Percentiles rank a stretch among this genome's conserved stretches.
phyloP scores from a whole-genome alignment of 2,329 filamentous ascomycete genomes.

The Exserohilum rostratum region DNA sequence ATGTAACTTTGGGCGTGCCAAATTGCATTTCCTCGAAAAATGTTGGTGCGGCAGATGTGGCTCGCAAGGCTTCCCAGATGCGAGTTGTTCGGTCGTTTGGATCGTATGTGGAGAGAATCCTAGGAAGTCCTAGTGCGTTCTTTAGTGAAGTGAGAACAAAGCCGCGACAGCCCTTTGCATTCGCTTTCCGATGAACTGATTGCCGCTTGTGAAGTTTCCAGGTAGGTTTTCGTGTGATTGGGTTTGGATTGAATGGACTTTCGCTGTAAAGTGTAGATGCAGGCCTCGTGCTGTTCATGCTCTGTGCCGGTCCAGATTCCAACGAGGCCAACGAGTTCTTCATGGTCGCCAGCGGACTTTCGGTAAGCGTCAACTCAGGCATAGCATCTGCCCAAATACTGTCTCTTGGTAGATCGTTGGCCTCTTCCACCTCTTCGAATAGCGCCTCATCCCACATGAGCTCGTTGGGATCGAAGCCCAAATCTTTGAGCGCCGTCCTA shows the following conservation, averaged over 20 bases:
- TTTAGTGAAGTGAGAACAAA: constrained; percentile 50
- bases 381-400: constrained; percentile 46
- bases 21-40: constrained; percentile 62
- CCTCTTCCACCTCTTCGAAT: constrained; percentile 45
- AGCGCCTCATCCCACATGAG: constrained; percentile 50
- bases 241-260: constrained; percentile 23
- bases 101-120: constrained; percentile 48
- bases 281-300: constrained; percentile 2
- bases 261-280: constrained; percentile 15
- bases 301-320: constrained; percentile 11
- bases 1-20: constrained; percentile 53
- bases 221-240: constrained; percentile 28
- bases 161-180: constrained; percentile 44
- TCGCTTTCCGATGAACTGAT: constrained; percentile 44
- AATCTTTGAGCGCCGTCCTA: constrained; percentile 40
- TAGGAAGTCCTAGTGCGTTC: constrained; percentile 46
- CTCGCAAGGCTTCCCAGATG: constrained; percentile 60
- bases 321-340: constrained; percentile 23
- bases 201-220: constrained; percentile 44
- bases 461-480: constrained; percentile 45
- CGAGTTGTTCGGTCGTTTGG: constrained; percentile 47
- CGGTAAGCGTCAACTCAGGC: constrained; percentile 29
- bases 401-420: constrained; percentile 28
- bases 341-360: constrained; percentile 34
- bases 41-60: constrained; percentile 57